phyloP scores from a whole-genome alignment of 1,139 yeast genomes.

The Sugiyamaella castrensis region DNA sequence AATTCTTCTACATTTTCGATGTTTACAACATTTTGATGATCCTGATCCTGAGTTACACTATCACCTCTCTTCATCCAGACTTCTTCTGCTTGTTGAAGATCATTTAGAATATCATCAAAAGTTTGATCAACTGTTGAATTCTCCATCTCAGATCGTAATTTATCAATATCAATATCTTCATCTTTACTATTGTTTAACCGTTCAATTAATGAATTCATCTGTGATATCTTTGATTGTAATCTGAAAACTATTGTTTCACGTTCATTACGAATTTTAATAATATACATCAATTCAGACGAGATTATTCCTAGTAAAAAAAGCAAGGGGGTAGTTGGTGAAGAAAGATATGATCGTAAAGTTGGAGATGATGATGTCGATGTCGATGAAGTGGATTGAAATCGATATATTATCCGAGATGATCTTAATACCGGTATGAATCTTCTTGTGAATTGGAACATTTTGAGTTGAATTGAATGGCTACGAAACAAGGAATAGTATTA shows the following conservation, averaged over 20 bases:
- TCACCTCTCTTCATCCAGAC: not conserved
- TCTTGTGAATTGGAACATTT: too few relatives aligned
- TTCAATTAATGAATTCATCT: constrained; percentile 2
- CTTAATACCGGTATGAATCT: too few relatives aligned
- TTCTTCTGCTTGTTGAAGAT: constrained; percentile 11
- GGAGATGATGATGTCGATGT: not conserved
- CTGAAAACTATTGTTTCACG: constrained; percentile 6
- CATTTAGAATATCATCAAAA: constrained; percentile 12
- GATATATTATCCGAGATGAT: too few relatives aligned
- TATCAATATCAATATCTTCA: constrained; percentile 12
- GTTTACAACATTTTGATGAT: too few relatives aligned
- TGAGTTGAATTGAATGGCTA: too few relatives aligned
- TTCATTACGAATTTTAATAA: constrained; percentile 15
- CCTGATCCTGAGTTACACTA: too few relatives aligned
- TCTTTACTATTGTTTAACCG: constrained; percentile 2
- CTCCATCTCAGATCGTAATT: constrained; percentile 5
- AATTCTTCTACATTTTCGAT: too few relatives aligned
- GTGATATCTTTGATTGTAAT: constrained; percentile 4
- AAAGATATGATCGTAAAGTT: constrained; percentile 9
- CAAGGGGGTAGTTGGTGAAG: constrained; percentile 11
- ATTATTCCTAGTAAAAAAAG: constrained; percentile 12
- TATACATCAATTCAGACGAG: constrained; percentile 16
- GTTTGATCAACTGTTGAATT: constrained; percentile 8
- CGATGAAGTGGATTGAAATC: not conserved
- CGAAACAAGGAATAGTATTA: too few relatives aligned